Conservation (phyloP, 306 rosid genomes). For the Dalbergia cultrata region DNA sequence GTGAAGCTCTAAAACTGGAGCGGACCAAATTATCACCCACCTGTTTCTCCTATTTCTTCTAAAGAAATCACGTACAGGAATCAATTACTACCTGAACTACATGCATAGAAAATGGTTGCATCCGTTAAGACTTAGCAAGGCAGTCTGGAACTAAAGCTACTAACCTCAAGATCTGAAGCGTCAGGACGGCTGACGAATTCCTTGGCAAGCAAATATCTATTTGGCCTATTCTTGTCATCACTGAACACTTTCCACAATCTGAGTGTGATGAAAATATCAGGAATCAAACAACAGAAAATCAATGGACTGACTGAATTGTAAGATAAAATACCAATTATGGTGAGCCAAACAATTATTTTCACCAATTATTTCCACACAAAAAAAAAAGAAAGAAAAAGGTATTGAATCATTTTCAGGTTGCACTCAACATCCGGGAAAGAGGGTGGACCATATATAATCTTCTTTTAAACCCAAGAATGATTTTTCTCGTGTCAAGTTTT, state of each 20-base stretch:
- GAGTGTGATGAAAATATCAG: constrained; percentile 39
- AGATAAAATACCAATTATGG: background rate
- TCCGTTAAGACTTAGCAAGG: background rate
- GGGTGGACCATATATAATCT: constrained; percentile 1
- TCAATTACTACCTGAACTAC: constrained; percentile 1
- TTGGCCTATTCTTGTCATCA: constrained; percentile 89
- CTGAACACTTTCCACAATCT: constrained; percentile 96
- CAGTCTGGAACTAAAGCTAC: constrained; percentile 45
- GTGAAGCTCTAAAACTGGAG: too few relatives aligned
- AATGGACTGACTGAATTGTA: constrained; percentile 2
- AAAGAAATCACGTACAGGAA: background rate
- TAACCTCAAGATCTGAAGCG: constrained; percentile 87
- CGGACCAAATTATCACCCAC: too few relatives aligned
- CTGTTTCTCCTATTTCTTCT: too few relatives aligned
- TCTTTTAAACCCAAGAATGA: constrained; percentile 10
- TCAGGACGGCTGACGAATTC: constrained; percentile 82
- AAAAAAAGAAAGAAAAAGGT: background rate
- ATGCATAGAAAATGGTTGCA: constrained; percentile 34
- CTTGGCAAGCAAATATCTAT: constrained; percentile 89
- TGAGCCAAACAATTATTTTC: constrained; percentile 34
- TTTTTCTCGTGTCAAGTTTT: constrained; percentile 16
- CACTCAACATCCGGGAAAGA: constrained; percentile 12
- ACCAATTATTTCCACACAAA: constrained; percentile 2
- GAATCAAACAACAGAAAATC: constrained; percentile 37
- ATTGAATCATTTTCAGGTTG: constrained; percentile 30